Evolutionary conservation across 352 stramenopile species (phyloP).

Genomic region (Phytopythium sindhum): DNA sequence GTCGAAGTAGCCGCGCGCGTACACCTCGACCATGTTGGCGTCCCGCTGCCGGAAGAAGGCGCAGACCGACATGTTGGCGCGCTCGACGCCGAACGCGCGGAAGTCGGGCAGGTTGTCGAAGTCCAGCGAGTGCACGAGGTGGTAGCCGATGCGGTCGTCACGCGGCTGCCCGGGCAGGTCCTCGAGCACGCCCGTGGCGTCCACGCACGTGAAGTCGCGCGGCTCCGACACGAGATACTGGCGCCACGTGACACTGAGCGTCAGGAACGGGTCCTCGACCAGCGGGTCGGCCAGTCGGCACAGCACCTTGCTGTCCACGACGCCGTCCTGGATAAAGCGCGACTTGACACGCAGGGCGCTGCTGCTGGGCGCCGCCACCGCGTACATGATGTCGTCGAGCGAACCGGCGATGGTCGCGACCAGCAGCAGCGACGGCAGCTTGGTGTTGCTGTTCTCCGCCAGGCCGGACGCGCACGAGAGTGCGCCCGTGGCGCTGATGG

Average conservation of each 20-base stretch:
- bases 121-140: conserved; percentile 54
- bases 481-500: conserved; percentile 23
- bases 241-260: conserved; percentile 48
- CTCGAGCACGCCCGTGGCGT: conserved; percentile 38
- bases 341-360: conserved; percentile 36
- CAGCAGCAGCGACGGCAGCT: conserved; percentile 28
- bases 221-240: conserved; percentile 34
- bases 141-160: conserved; percentile 53
- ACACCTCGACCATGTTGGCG: conserved; percentile 33
- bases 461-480: conserved; percentile 19
- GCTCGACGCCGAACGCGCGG: conserved; percentile 27
- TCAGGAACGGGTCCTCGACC: conserved; percentile 41
- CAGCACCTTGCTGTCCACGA: conserved; percentile 33
- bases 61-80: conserved; percentile 48
- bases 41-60: conserved; percentile 37
- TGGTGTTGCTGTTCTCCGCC: conserved; percentile 11
- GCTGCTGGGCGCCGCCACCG: conserved; percentile 26
- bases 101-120: conserved; percentile 41
- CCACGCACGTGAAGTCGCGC: conserved; percentile 58
- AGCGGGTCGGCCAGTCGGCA: conserved; percentile 26
- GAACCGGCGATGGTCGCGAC: conserved; percentile 30
- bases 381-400: conserved; percentile 60
- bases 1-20: conserved; percentile 43
- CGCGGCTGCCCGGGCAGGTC: conserved; percentile 19
- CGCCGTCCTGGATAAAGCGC: conserved; percentile 44